A percentile compares a stretch with the other conserved stretches of the same genome.
phyloP scores from a whole-genome alignment of 768 basidiomycete species.

The Rhodotorula toruloides region DNA sequence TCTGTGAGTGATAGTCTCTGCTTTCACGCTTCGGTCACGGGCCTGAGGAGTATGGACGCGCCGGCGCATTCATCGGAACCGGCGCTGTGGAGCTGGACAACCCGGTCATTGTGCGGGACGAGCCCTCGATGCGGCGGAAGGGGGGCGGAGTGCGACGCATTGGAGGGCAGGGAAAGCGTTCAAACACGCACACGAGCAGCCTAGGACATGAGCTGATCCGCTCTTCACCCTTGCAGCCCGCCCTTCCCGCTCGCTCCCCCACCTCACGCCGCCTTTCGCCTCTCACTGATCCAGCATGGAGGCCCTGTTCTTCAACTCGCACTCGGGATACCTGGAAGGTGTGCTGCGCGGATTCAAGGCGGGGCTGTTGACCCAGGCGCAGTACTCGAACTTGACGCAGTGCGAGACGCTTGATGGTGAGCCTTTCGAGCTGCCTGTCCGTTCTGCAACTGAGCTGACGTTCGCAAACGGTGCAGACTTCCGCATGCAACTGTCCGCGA shows the following conservation, averaged over 20 bases:
- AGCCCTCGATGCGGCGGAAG: too few species aligned
- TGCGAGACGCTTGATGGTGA: conserved; percentile 94
- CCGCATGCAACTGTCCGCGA: conserved; percentile 87
- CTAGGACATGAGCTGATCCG: too few species aligned
- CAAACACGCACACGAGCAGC: neutral
- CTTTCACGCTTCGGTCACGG: too few species aligned
- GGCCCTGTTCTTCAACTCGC: conserved; percentile 48
- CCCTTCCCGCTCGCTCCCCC: conserved; percentile 3
- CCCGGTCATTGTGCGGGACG: too few species aligned
- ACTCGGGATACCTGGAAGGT: conserved; percentile 51
- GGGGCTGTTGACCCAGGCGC: conserved; percentile 78
- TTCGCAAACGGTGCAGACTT: conserved; percentile 60
- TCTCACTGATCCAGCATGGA: conserved; percentile 30
- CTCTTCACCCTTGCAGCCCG: too few species aligned
- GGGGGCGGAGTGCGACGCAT: too few species aligned
- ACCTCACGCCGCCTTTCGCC: neutral
- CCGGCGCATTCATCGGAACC: too few species aligned
- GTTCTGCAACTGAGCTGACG: neutral
- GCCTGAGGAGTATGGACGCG: too few species aligned
- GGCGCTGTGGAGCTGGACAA: too few species aligned
- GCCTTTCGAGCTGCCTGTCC: conserved; percentile 22
- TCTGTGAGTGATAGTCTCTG: too few species aligned
- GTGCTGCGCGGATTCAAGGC: conserved; percentile 78
- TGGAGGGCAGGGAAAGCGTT: too few species aligned
- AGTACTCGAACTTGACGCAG: conserved; percentile 89